A percentile compares a stretch with the other conserved stretches of the same genome.
These are phyloP conservation scores for Spinellus fusiger DNA, from an alignment of 192 early-diverging fungal genomes.

Conservation along the genomic window DNA sequence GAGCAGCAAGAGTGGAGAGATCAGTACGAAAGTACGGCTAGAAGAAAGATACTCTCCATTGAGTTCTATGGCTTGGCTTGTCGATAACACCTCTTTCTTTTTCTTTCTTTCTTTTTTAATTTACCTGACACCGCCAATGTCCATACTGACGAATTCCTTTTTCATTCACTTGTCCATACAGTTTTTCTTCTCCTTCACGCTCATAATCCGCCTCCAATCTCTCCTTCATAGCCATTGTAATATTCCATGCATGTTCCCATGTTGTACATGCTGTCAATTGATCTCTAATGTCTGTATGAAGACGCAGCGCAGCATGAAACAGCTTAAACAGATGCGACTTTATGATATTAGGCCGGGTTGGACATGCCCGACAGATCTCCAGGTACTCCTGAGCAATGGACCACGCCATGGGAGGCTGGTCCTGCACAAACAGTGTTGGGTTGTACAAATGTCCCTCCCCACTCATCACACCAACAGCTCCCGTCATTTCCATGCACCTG, in stretches of 20 bases:
- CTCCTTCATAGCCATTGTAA: constrained; percentile 49
- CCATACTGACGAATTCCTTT: constrained; percentile 42
- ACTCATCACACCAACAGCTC: constrained; percentile 92
- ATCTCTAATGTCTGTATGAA: constrained; percentile 78
- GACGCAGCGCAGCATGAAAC: constrained; percentile 66
- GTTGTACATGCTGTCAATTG: constrained; percentile 52
- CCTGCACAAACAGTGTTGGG: constrained; percentile 74
- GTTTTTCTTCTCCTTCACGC: constrained; percentile 23
- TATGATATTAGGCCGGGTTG: constrained; percentile 59
- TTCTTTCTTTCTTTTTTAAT: too few species aligned
- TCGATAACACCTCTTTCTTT: not conserved
- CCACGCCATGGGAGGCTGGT: constrained; percentile 59
- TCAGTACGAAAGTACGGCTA: constrained; percentile 36
- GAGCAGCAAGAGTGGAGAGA: too few species aligned
- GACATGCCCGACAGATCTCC: constrained; percentile 59
- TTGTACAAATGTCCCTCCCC: constrained; percentile 88
- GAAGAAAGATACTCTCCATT: not conserved
- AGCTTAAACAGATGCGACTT: constrained; percentile 93
- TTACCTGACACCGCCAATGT: constrained; percentile 51
- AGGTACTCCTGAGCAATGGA: constrained; percentile 86
- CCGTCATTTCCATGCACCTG: constrained; percentile 73
- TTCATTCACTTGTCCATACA: constrained; percentile 31
- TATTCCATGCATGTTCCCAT: constrained; percentile 50
- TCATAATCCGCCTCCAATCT: constrained; percentile 36
- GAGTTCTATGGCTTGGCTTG: not conserved